phyloP scores from a whole-genome alignment of 371 early-diverging fungal genomes.

The Mycotypha africana region DNA sequence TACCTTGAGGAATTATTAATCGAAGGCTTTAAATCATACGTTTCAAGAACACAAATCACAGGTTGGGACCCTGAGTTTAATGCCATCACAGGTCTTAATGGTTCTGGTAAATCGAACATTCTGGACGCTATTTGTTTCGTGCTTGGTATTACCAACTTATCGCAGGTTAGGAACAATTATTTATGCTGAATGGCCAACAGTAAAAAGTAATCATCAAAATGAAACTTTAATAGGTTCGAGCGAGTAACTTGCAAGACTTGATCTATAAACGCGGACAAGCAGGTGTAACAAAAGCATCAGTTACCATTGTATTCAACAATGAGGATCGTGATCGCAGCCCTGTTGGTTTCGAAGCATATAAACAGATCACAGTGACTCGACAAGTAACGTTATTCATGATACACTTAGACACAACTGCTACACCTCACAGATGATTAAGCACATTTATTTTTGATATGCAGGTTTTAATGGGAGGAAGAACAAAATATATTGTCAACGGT shows the following conservation, averaged over 20 bases:
- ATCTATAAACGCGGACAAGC: constrained; percentile 98
- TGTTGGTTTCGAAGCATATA: constrained; percentile 83
- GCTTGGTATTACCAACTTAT: constrained; percentile 90
- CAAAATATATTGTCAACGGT: constrained; percentile 96
- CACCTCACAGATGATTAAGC: too few relatives aligned
- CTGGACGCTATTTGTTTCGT: constrained; percentile 99
- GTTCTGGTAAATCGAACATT: constrained; percentile 99
- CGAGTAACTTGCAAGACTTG: constrained; percentile 91
- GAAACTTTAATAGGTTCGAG: constrained; percentile 74
- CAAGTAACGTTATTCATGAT: too few relatives aligned
- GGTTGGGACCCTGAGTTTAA: constrained; percentile 98
- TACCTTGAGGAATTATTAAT: constrained; percentile 92
- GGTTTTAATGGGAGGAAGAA: constrained; percentile 90
- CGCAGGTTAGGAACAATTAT: constrained; percentile 51
- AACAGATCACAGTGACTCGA: constrained; percentile 89
- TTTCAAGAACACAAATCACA: constrained; percentile 89
- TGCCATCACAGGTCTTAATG: constrained; percentile 99
- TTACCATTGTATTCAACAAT: constrained; percentile 96
- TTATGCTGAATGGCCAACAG: too few relatives aligned
- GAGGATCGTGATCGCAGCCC: constrained; percentile 81
- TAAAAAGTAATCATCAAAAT: too few relatives aligned
- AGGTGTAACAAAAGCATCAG: constrained; percentile 94
- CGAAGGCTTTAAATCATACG: constrained; percentile 98
- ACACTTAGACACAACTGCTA: too few relatives aligned
- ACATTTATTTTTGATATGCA: too few relatives aligned